These are phyloP conservation scores for Cercophora samala DNA, from an alignment of 495 filamentous ascomycete species.

Conservation along the genomic window DNA sequence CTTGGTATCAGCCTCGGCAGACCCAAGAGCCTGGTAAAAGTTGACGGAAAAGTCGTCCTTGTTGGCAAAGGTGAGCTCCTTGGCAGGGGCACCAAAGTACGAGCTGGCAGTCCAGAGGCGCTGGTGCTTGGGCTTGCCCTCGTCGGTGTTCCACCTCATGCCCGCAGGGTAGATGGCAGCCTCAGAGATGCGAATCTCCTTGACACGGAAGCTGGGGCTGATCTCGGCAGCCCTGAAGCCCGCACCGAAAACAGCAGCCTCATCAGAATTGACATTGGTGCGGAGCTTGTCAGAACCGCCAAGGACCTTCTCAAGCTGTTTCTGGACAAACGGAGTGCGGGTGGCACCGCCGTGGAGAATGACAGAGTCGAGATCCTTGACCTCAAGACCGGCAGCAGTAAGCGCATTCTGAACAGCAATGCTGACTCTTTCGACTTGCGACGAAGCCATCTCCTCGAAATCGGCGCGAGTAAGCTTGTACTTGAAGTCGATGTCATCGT, in stretches of 20 bases:
- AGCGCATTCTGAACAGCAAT: constrained; percentile 72
- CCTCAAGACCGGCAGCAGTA: constrained; percentile 62
- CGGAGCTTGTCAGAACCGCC: constrained; percentile 74
- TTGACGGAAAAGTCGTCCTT: constrained; percentile 77
- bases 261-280: constrained; percentile 94
- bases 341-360: constrained; percentile 90
- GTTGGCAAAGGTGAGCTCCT: constrained; percentile 85
- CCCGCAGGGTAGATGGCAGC: constrained; percentile 66
- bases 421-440: constrained; percentile 64
- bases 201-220: constrained; percentile 92
- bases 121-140: constrained; percentile 56
- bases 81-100: constrained; percentile 67
- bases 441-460: constrained; percentile 77
- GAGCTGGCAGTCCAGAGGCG: constrained; percentile 77
- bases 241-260: constrained; percentile 94
- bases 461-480: constrained; percentile 80
- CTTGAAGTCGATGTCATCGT: constrained; percentile 87
- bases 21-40: constrained; percentile 66
- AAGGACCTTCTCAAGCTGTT: constrained; percentile 72
- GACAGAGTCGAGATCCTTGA: constrained; percentile 80
- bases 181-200: constrained; percentile 84
- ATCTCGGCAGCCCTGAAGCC: constrained; percentile 90
- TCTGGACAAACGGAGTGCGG: constrained; percentile 92
- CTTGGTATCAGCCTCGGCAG: constrained; percentile 49
- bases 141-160: constrained; percentile 69